phyloP scores from a whole-genome alignment of 495 filamentous ascomycete species.

The Aspergillus saccharolyticus region DNA sequence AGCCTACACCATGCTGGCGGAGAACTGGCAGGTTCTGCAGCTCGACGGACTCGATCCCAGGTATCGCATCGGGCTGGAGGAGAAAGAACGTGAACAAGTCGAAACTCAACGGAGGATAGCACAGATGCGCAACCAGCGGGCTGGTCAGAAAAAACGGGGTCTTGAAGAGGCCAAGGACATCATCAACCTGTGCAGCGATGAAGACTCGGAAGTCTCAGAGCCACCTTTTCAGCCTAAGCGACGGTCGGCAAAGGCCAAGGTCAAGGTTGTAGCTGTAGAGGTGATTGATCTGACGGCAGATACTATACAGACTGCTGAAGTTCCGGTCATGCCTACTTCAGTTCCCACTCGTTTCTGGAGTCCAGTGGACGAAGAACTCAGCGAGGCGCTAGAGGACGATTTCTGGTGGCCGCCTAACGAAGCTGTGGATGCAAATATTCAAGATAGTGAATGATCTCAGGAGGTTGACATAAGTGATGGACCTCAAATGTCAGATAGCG shows the following conservation, averaged over 20 bases:
- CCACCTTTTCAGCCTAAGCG: slow-evolving; percentile 8
- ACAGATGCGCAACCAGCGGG: slow-evolving; percentile 24
- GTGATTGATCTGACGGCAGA: slow-evolving; percentile 32
- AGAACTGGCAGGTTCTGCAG: slow-evolving; percentile 25
- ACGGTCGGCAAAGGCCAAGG: background rate
- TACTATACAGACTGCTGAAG: slow-evolving; percentile 2
- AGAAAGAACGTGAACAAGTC: slow-evolving; percentile 14
- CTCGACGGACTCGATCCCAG: slow-evolving; percentile 22
- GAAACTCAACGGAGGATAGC: slow-evolving; percentile 22
- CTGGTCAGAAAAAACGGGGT: slow-evolving; percentile 15
- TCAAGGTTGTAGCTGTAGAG: slow-evolving; percentile 8
- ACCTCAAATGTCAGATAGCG: background rate
- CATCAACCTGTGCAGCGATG: slow-evolving; percentile 20
- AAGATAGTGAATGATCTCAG: background rate
- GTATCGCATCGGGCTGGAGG: slow-evolving; percentile 21
- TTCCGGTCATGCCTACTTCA: background rate
- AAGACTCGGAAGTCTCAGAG: background rate
- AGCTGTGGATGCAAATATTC: slow-evolving; percentile 30
- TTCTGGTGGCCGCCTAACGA: slow-evolving; percentile 43
- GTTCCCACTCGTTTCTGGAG: background rate
- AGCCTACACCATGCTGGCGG: slow-evolving; percentile 15
- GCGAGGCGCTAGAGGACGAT: slow-evolving; percentile 35
- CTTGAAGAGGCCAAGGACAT: background rate
- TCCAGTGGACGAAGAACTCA: slow-evolving; percentile 1
- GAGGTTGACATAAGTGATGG: no score